Base-by-base conservation (phyloP, 441 rosid species). In the Syzygium syzygioides region DNA sequence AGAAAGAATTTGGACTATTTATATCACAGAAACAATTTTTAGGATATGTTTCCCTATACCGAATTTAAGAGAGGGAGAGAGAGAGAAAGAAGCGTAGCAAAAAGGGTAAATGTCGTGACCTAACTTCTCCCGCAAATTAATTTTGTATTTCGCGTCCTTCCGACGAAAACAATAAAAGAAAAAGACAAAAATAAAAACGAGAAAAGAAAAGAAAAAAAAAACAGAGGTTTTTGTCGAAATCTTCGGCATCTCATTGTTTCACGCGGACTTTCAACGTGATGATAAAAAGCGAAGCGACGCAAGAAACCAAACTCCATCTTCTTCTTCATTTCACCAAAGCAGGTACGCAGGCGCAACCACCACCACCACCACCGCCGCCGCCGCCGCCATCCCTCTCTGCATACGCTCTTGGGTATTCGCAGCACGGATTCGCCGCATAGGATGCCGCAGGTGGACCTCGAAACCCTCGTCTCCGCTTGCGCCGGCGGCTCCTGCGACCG, bases 371-470 rank as follows among this genome's bases (percentile, higher is more conserved):
- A 41, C 48, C 48, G 1, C 48, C 9, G 2, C 48, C 7, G 1
- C 45, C 45, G 8, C 45, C 45, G 45, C 9, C 45, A 1, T 8
- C 48, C 12, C 25, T 68, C 79, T 68, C 79, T 68, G 45, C 48
- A 34, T 4, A 34, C 34, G 10, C 79, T 37, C 79, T 68, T 4
- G 6, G 9, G 32, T 60, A 32, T 28, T 60, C 68, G 68, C 76
- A 64, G 37, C 37, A 71, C 80, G n/a, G 83, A 12, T 25, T 57
- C 62, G n/a, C 62, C 4, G 26, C 28, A 25, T 25, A 76, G 52
- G 52, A 96, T 97, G 99, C 96, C 95, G 23, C 97, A 93, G 88
- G 96, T 94, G 66, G 97, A 96, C 92, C 95, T 95, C n/a, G 98
- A 97, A 92, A 92, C 94, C 86, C 91, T 97, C 28, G 96, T 94